Percentiles rank a stretch among this genome's conserved stretches.
Conservation (phyloP, 2,329 filamentous ascomycete genomes). For the Neurospora sp. region DNA sequence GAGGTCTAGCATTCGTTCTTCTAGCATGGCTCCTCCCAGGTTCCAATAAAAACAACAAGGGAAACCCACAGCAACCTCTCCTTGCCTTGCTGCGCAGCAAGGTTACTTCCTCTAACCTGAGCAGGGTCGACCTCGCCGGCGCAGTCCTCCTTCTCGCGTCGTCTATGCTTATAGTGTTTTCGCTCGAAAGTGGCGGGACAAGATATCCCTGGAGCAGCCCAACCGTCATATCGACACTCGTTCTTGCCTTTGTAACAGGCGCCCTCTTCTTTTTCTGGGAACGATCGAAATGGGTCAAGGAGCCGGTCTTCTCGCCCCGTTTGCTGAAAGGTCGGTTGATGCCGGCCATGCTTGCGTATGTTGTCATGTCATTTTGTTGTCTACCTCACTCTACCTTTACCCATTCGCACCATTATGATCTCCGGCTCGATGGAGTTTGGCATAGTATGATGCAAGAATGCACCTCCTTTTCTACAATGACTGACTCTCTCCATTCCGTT, state of each 20-base stretch:
- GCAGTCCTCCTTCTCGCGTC: conserved; percentile 27
- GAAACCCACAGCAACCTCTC: background rate
- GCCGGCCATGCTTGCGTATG: conserved; percentile 25
- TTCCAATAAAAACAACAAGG: background rate
- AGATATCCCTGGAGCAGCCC: conserved; percentile 32
- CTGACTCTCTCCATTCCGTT: background rate
- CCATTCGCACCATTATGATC: background rate
- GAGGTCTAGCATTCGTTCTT: conserved; percentile 18
- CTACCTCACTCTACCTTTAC: background rate
- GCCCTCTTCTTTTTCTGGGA: conserved; percentile 24
- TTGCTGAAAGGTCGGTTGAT: conserved; percentile 23
- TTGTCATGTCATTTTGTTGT: conserved; percentile 12
- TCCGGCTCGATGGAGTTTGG: too few relatives aligned
- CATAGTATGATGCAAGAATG: too few relatives aligned
- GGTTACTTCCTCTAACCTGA: background rate
- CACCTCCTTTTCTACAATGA: background rate
- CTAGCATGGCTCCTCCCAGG: conserved; percentile 7
- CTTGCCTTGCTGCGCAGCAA: background rate
- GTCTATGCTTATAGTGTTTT: conserved; percentile 35
- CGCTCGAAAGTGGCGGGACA: conserved; percentile 33
- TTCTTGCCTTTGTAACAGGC: conserved; percentile 17
- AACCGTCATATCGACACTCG: conserved; percentile 24
- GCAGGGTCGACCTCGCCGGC: conserved; percentile 24
- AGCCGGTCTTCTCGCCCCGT: conserved; percentile 28
- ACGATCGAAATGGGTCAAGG: conserved; percentile 8